Evolutionary conservation across 306 rosid genomes (phyloP).

Genomic region (Argentina anserina): DNA sequence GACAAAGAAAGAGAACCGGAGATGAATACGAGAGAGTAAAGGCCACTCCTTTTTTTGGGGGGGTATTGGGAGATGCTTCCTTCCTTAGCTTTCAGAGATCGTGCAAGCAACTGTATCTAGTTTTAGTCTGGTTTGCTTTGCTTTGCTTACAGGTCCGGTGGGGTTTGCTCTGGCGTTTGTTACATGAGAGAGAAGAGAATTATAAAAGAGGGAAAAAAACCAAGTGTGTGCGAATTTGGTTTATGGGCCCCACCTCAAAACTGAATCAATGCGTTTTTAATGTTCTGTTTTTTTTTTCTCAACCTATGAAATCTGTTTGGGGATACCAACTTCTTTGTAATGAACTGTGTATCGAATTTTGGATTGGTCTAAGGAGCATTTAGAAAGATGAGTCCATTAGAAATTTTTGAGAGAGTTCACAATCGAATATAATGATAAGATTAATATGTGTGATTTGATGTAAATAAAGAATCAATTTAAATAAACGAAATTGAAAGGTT

Average conservation of each 20-base stretch:
- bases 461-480: background rate
- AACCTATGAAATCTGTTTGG: background rate
- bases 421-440: background rate
- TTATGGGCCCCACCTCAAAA: slow-evolving; percentile 16
- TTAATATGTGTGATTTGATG: background rate
- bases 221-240: background rate
- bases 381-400: background rate
- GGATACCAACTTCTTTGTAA: background rate
- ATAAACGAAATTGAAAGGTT: background rate
- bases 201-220: background rate
- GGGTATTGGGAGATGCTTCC: slow-evolving; percentile 4
- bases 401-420: background rate
- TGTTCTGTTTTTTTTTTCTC: no score
- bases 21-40: slow-evolving; percentile 7
- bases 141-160: slow-evolving; percentile 22
- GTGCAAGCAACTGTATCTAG: slow-evolving; percentile 53
- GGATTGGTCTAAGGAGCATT: background rate
- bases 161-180: slow-evolving; percentile 41
- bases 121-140: slow-evolving; percentile 1
- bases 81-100: slow-evolving; percentile 37
- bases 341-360: background rate
- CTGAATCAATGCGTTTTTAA: background rate
- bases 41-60: background rate
- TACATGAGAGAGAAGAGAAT: slow-evolving; percentile 28
- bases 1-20: slow-evolving; percentile 26